Evolutionary conservation across 805 yeast genomes (phyloP).

Genomic region (Zygosaccharomyces bailii): DNA sequence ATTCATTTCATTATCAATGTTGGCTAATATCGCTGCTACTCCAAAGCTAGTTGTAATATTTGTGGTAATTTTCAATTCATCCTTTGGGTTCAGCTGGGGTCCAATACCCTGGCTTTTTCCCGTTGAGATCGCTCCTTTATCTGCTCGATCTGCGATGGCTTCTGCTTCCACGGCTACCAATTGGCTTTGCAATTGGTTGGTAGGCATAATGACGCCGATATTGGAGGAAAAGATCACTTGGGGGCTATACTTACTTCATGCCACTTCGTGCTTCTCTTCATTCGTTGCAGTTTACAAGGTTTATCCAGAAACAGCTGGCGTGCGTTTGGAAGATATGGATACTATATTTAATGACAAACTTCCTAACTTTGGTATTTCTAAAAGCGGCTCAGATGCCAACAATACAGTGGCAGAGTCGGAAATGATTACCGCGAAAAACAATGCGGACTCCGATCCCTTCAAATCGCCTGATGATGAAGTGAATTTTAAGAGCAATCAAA

Average conservation of each 20-base stretch:
- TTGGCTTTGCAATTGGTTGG: slow-evolving; percentile 90
- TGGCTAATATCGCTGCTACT: slow-evolving; percentile 48
- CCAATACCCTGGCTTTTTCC: slow-evolving; percentile 90
- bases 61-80: slow-evolving; percentile 76
- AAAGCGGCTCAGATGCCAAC: neutral
- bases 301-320: slow-evolving; percentile 90
- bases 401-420: neutral
- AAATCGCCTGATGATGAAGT: slow-evolving; percentile 4
- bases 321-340: slow-evolving; percentile 88
- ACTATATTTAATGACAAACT: slow-evolving; percentile 74
- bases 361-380: slow-evolving; percentile 34
- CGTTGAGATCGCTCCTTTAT: slow-evolving; percentile 79
- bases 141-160: slow-evolving; percentile 86
- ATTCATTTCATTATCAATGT: slow-evolving; percentile 59
- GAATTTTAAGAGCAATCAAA: slow-evolving; percentile 17
- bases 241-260: slow-evolving; percentile 80
- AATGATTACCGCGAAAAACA: neutral
- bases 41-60: slow-evolving; percentile 69
- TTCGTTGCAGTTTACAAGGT: slow-evolving; percentile 65
- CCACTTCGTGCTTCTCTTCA: slow-evolving; percentile 69
- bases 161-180: slow-evolving; percentile 87
- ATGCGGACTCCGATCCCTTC: neutral
- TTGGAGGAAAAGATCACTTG: slow-evolving; percentile 72
- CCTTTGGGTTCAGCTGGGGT: slow-evolving; percentile 91
- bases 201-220: slow-evolving; percentile 88